These are phyloP conservation scores for Epichloe sp. DNA, from an alignment of 2,329 filamentous ascomycete genomes.

Conservation along the genomic window DNA sequence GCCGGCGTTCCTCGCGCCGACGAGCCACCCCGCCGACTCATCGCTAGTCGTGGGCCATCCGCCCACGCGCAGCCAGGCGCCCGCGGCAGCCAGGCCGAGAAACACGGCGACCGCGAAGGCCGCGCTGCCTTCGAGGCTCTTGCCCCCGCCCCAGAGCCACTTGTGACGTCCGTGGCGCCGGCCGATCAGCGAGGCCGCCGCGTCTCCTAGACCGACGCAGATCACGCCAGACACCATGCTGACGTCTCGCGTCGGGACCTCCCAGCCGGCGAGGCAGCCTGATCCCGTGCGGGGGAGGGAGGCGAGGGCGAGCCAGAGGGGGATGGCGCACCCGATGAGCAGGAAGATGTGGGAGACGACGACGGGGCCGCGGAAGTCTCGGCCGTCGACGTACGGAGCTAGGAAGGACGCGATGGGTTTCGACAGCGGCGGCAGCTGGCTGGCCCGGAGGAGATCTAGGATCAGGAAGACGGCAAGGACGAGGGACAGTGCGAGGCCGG, in stretches of 20 bases:
- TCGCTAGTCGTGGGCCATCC: slow-evolving; percentile 49
- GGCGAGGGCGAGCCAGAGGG: slow-evolving; percentile 78
- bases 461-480: slow-evolving; percentile 76
- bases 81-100: slow-evolving; percentile 55
- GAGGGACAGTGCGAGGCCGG: slow-evolving; percentile 64
- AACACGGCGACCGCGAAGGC: slow-evolving; percentile 78
- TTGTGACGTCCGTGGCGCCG: slow-evolving; percentile 74
- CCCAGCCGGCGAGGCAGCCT: slow-evolving; percentile 57
- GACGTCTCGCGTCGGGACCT: slow-evolving; percentile 58
- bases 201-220: slow-evolving; percentile 90
- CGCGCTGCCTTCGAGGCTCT: slow-evolving; percentile 76
- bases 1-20: slow-evolving; percentile 48
- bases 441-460: slow-evolving; percentile 78
- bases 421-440: slow-evolving; percentile 80
- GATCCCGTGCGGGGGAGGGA: slow-evolving; percentile 46
- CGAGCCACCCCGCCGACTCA: slow-evolving; percentile 23
- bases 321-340: slow-evolving; percentile 86
- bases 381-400: slow-evolving; percentile 84
- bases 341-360: slow-evolving; percentile 95
- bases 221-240: slow-evolving; percentile 88
- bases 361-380: slow-evolving; percentile 84
- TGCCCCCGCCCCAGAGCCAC: slow-evolving; percentile 95
- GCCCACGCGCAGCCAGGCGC: slow-evolving; percentile 62
- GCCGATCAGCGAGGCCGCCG: slow-evolving; percentile 81
- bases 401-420: slow-evolving; percentile 77